Evolutionary conservation across 257 asterid genomes (phyloP).

Genomic region (Nicotiana attenuata): DNA sequence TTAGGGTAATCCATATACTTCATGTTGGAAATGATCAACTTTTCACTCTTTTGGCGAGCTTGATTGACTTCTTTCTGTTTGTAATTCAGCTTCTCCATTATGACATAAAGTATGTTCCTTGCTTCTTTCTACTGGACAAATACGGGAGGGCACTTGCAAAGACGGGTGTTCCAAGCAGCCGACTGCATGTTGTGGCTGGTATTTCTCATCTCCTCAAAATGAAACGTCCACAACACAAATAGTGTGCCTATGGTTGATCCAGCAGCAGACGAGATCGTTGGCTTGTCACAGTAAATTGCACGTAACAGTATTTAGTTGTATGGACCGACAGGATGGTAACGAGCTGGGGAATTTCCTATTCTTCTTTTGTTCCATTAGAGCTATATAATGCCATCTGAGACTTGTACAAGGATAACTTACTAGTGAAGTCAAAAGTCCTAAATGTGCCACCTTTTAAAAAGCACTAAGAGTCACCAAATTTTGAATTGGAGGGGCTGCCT

Average conservation of each 20-base stretch:
- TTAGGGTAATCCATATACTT: background rate
- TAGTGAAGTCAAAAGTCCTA: no score
- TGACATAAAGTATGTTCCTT: conserved; percentile 80
- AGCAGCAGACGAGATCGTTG: background rate
- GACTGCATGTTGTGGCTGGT: conserved; percentile 73
- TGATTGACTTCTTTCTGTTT: background rate
- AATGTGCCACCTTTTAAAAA: no score
- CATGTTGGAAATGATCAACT: background rate
- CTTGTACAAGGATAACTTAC: no score
- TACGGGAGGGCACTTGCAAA: conserved; percentile 70
- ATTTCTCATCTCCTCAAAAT: conserved; percentile 73
- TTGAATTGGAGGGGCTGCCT: no score
- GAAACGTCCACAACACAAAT: conserved; percentile 32
- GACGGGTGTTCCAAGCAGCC: conserved; percentile 72
- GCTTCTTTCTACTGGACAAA: conserved; percentile 71
- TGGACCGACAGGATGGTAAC: background rate
- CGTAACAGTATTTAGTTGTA: background rate
- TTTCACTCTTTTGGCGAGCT: background rate
- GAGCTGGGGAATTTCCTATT: no score
- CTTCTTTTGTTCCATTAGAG: no score
- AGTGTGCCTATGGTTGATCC: background rate
- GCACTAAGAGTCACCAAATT: no score
- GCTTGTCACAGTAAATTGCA: background rate
- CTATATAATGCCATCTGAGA: no score
- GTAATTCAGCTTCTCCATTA: conserved; percentile 68